Evolutionary conservation across 2,329 filamentous ascomycete species (phyloP).

Genomic region (Paecilomyces sp.): DNA sequence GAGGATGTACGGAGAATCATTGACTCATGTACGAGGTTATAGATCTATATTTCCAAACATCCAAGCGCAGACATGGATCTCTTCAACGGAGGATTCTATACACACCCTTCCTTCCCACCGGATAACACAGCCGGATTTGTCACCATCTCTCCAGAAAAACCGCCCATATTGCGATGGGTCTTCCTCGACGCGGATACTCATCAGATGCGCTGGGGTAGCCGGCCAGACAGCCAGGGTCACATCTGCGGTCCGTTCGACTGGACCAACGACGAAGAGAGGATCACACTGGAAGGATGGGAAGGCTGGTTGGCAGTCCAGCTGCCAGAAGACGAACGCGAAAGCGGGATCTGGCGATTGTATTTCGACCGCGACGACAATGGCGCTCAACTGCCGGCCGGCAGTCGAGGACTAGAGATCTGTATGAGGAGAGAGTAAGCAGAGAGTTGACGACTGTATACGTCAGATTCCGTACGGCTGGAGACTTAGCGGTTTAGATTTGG

Average conservation of each 20-base stretch:
- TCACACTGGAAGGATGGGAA: conserved; percentile 16
- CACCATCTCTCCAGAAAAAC: conserved; percentile 14
- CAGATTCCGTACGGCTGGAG: background rate
- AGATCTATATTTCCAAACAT: background rate
- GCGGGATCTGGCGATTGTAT: conserved; percentile 16
- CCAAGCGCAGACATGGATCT: conserved; percentile 8
- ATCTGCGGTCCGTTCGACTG: conserved; percentile 16
- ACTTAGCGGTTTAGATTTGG: background rate
- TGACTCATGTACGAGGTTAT: background rate
- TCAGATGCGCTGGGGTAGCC: conserved; percentile 17
- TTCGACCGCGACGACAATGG: conserved; percentile 19
- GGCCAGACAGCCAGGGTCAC: conserved; percentile 15
- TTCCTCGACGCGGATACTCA: conserved; percentile 17
- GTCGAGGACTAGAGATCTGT: conserved; percentile 15
- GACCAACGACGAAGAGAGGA: conserved; percentile 11
- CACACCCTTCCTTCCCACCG: conserved; percentile 16
- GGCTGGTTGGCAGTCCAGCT: conserved; percentile 17
- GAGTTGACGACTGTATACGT: background rate
- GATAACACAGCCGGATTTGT: conserved; percentile 16
- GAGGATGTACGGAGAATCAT: background rate
- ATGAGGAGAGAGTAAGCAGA: conserved; percentile 1
- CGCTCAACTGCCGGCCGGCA: conserved; percentile 12
- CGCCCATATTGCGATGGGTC: conserved; percentile 17
- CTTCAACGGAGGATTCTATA: conserved; percentile 17
- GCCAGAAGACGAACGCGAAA: conserved; percentile 11